Evolutionary conservation across 768 basidiomycete genomes (phyloP).

Genomic region (Termitomyces sp.): DNA sequence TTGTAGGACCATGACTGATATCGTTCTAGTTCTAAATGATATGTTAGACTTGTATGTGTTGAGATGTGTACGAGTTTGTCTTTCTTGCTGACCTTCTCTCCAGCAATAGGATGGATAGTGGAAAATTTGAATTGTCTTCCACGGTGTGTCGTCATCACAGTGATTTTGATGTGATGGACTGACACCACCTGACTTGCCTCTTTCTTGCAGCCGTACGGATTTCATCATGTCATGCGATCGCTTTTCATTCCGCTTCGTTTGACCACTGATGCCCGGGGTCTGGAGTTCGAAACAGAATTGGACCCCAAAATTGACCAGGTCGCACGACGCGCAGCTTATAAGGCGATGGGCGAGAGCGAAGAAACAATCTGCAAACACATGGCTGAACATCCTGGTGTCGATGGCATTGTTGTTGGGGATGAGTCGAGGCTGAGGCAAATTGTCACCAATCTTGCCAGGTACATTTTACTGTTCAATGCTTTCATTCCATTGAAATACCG

Average conservation of each 20-base stretch:
- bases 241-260: constrained; percentile 64
- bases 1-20: background rate
- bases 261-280: constrained; percentile 58
- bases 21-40: constrained; percentile 59
- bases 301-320: constrained; percentile 66
- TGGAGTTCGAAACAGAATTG: constrained; percentile 63
- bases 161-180: background rate
- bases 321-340: constrained; percentile 53
- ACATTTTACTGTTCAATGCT: background rate
- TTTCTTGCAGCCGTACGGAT: constrained; percentile 53
- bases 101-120: constrained; percentile 84
- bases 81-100: background rate
- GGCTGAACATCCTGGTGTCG: constrained; percentile 38
- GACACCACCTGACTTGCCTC: constrained; percentile 2
- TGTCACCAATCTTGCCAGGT: constrained; percentile 81
- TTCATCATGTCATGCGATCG: constrained; percentile 74
- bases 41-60: constrained; percentile 68
- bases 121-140: constrained; percentile 68
- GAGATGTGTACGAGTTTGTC: background rate
- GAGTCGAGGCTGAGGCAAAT: constrained; percentile 79
- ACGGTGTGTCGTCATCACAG: constrained; percentile 28
- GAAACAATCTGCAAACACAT: constrained; percentile 36
- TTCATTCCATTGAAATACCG: background rate
- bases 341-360: constrained; percentile 48
- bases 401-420: constrained; percentile 77